A percentile compares a stretch with the other conserved stretches of the same genome.
These are phyloP conservation scores for Kwoniella bestiolae DNA, from an alignment of 768 basidiomycete genomes.

Conservation along the genomic window DNA sequence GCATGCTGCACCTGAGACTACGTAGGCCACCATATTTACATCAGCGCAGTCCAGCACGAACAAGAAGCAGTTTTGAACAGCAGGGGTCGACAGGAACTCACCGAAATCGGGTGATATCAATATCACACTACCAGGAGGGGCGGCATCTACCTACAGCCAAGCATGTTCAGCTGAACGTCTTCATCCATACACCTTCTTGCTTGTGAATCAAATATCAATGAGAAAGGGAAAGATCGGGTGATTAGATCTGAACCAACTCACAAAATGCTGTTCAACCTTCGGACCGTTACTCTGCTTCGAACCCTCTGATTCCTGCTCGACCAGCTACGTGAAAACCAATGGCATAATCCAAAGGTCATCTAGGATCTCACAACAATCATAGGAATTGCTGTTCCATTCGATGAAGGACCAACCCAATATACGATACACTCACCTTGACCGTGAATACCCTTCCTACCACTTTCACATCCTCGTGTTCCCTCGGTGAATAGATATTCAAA, in stretches of 20 bases:
- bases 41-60: no score
- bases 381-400: no score
- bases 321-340: not conserved
- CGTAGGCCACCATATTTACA: not conserved
- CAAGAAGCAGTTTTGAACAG: no score
- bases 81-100: no score
- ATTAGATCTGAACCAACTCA: constrained; percentile 54
- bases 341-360: no score
- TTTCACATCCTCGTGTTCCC: constrained; percentile 50
- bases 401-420: no score
- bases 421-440: constrained; percentile 64
- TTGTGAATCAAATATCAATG: no score
- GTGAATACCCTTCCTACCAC: constrained; percentile 84
- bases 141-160: constrained; percentile 65
- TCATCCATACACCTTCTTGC: no score
- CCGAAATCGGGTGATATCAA: constrained; percentile 76
- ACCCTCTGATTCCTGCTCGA: constrained; percentile 3
- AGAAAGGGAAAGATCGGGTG: no score
- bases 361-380: not conserved
- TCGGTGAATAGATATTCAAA: constrained; percentile 66
- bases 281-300: constrained; percentile 58
- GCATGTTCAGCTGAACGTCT: no score
- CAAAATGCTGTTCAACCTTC: constrained; percentile 72
- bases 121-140: constrained; percentile 68
- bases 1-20: constrained; percentile 64